Conservation (phyloP, 2,329 filamentous ascomycete genomes). For the Claviceps purpurea region DNA sequence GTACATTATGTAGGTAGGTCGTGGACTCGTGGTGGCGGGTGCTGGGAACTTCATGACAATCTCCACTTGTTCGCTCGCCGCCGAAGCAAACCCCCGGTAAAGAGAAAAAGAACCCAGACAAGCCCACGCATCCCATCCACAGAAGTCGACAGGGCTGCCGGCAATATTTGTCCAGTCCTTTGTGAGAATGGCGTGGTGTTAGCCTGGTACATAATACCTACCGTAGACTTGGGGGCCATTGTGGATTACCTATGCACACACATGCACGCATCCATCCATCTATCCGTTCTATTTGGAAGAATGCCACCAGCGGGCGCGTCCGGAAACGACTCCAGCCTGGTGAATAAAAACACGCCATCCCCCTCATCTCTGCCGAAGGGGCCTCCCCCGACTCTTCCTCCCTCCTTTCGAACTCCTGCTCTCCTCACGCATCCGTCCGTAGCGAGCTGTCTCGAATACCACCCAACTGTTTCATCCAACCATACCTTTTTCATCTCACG, state of each 20-base stretch:
- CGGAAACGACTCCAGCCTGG: conserved; percentile 2
- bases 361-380: conserved; percentile 8
- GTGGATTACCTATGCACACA: conserved; percentile 4
- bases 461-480: conserved; percentile 8
- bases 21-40: too few species aligned
- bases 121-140: neutral
- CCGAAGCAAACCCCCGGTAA: conserved; percentile 2
- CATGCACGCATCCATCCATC: neutral
- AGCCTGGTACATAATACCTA: neutral
- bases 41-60: neutral
- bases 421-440: conserved; percentile 12
- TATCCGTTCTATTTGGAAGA: neutral
- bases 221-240: neutral
- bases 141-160: neutral
- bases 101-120: conserved; percentile 7
- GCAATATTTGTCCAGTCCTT: neutral
- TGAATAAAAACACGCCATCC: conserved; percentile 9
- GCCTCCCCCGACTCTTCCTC: conserved; percentile 9
- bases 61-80: conserved; percentile 11
- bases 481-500: conserved; percentile 7
- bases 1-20: too few species aligned
- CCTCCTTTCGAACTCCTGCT: conserved; percentile 12
- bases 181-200: neutral
- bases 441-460: conserved; percentile 16
- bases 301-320: neutral